Evolutionary conservation across 2,329 filamentous ascomycete genomes (phyloP).

Genomic region (Colletotrichum noveboracense): DNA sequence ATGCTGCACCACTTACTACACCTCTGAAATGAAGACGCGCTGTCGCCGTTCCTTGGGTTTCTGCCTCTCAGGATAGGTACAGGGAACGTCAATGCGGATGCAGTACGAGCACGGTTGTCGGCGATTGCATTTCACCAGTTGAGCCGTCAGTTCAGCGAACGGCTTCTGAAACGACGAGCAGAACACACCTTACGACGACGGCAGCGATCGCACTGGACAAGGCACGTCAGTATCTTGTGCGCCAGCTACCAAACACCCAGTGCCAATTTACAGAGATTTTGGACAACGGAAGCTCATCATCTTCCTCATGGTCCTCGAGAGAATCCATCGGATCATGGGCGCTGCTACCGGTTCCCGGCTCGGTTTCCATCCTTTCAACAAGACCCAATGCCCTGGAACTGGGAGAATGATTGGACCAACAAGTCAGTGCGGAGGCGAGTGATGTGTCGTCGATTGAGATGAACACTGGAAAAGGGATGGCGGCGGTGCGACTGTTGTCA

Average conservation of each 20-base stretch:
- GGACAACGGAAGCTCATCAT: not conserved
- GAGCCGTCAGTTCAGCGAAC: not conserved
- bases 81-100: not conserved
- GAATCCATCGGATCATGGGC: not conserved
- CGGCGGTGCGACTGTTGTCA: not conserved
- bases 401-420: not conserved
- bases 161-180: not conserved
- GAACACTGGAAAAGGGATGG: not conserved
- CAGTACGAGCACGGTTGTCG: slow-evolving; percentile 5
- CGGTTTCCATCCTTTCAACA: not conserved
- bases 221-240: not conserved
- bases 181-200: slow-evolving; percentile 8
- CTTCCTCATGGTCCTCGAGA: not conserved
- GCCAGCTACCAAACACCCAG: not conserved
- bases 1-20: not conserved
- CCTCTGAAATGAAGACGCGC: slow-evolving; percentile 2
- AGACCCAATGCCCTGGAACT: not conserved
- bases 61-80: not conserved
- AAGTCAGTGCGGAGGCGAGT: not conserved
- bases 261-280: not conserved
- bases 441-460: not conserved
- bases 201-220: slow-evolving; percentile 9
- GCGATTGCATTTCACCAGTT: slow-evolving; percentile 10
- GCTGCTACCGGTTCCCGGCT: not conserved
- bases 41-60: slow-evolving; percentile 1